A percentile compares a stretch with the other conserved stretches of the same genome.
Conservation (phyloP, 495 filamentous ascomycete species). For the Hypomontagnella submonticulosa region DNA sequence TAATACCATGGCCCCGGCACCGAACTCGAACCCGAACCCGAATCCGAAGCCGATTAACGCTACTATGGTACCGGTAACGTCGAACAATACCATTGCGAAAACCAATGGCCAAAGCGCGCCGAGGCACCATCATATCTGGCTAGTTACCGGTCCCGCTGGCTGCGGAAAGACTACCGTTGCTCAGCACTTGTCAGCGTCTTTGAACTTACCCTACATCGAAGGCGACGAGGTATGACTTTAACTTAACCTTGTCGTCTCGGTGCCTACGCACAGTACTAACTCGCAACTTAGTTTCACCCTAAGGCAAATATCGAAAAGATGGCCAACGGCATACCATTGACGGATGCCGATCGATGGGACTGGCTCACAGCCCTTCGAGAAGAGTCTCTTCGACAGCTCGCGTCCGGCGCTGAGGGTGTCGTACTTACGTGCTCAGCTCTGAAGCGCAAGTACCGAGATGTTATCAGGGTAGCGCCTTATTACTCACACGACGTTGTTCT, state of each 20-base stretch:
- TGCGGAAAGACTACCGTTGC: slow-evolving; percentile 97
- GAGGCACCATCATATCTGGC: slow-evolving; percentile 85
- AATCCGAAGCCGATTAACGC: slow-evolving; percentile 50
- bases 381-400: slow-evolving; percentile 73
- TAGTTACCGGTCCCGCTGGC: slow-evolving; percentile 96
- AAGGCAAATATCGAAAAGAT: slow-evolving; percentile 92
- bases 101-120: slow-evolving; percentile 37
- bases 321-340: slow-evolving; percentile 84
- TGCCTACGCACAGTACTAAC: slow-evolving; percentile 28
- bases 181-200: slow-evolving; percentile 73
- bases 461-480: slow-evolving; percentile 90
- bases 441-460: slow-evolving; percentile 97
- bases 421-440: slow-evolving; percentile 96
- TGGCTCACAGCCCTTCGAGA: slow-evolving; percentile 93
- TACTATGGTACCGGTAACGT: slow-evolving; percentile 43
- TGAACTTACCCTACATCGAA: slow-evolving; percentile 87
- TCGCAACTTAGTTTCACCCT: slow-evolving; percentile 80
- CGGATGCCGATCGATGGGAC: slow-evolving; percentile 97
- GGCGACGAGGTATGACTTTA: slow-evolving; percentile 86
- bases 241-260: not conserved
- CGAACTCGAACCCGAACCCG: slow-evolving; percentile 39
- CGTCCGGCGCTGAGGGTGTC: slow-evolving; percentile 73
- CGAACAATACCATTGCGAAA: slow-evolving; percentile 42
- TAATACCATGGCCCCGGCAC: slow-evolving; percentile 41
- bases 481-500: slow-evolving; percentile 78